phyloP scores from a whole-genome alignment of 441 rosid species.

The Mallotus repandus region DNA sequence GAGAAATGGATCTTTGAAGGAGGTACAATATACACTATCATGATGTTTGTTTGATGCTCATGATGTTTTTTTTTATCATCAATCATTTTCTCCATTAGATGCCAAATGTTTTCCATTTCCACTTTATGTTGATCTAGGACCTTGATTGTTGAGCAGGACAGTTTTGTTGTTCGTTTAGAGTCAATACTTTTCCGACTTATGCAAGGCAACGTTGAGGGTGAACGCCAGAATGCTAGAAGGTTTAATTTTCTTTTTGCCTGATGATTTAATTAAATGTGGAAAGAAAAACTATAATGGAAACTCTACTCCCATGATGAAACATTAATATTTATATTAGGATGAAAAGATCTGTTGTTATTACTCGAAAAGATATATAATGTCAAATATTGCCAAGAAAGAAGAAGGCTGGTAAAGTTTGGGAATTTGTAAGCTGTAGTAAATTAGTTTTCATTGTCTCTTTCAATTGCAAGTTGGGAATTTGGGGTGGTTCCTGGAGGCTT shows the following conservation, averaged over 20 bases:
- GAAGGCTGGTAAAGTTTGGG: background rate
- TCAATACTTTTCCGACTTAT: conserved; percentile 51
- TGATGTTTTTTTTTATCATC: background rate
- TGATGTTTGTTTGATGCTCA: background rate
- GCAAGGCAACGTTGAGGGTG: conserved; percentile 48
- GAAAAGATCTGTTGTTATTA: background rate
- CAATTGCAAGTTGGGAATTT: background rate
- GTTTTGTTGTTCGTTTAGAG: conserved; percentile 61
- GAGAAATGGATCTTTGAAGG: conserved; percentile 37
- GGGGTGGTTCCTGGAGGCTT: background rate
- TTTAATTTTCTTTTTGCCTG: conserved; percentile 24
- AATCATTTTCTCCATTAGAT: background rate
- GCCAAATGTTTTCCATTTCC: background rate
- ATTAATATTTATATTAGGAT: background rate
- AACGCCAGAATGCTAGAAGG: conserved; percentile 54
- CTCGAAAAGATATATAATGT: background rate
- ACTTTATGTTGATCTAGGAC: conserved; percentile 10
- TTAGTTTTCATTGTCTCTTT: background rate
- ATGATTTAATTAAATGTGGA: conserved; percentile 1
- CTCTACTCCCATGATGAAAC: background rate
- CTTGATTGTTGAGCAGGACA: conserved; percentile 42
- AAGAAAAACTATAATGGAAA: background rate
- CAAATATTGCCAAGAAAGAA: background rate
- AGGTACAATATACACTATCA: conserved; percentile 13
- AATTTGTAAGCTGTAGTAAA: background rate